Base-by-base conservation (phyloP, 257 asterid species). In the Lycium barbarum region DNA sequence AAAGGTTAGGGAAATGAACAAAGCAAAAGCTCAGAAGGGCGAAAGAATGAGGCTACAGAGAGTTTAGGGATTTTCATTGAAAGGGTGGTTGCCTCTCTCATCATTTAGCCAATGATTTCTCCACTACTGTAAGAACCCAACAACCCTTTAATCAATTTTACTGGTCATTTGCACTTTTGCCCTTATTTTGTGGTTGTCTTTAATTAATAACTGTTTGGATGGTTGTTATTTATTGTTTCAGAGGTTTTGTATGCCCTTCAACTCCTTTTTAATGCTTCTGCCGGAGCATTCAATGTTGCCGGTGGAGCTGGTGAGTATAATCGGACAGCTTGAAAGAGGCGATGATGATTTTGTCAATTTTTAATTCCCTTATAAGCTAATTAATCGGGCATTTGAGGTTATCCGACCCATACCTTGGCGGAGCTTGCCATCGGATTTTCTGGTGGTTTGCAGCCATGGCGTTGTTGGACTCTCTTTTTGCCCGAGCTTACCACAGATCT, bases 11-110 rank as follows among this genome's bases (percentile, higher is more conserved):
- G 71, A 58, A n/a, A 35, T 10, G 84, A 7, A 45, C 8, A 81
- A 40, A n/a, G 78, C 7, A 63, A 81, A 81, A 6, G 63, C 78
- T 65, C 84, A 15, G 63, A 55, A 47, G 84, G 58, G 61, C 45
- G 45, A 57, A 51, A 53, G 57, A 26, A 84, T 55, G 86, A 84
- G 83, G 76, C 40, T 20, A 17, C 78, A 38, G 20, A 11, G 86
- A 71, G 71, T 36, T 65, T 11, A 58, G 33, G 85, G 85, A 88
- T 22, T 73, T 85, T 84, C 82, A 45, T 79, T 57, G 83, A 13
- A 84, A 84, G 91, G 91, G 94, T 84, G 91, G 91, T 92, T 92
- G 92, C 92, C 90, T 88, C 90, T 89, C 86, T 89, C 90, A 86
- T 86, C 17, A 12, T 40, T 38, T 47, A 35, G 89, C 92, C 92